phyloP scores from a whole-genome alignment of 495 filamentous ascomycete species.

The Neohortaea acidophila region DNA sequence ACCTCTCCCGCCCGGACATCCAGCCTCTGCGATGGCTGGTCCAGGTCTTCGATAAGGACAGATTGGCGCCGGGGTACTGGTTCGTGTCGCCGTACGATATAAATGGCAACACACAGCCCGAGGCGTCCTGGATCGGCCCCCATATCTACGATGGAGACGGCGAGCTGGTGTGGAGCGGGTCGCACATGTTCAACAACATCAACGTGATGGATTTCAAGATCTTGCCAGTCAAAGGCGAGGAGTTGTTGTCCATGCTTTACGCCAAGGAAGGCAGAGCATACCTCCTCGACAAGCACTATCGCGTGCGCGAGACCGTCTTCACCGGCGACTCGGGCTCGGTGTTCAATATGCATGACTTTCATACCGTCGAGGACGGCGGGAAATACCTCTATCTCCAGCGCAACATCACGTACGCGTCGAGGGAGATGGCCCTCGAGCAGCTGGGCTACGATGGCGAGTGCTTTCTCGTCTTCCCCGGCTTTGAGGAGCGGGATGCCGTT shows the following conservation, averaged over 20 bases:
- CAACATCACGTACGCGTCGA: background rate
- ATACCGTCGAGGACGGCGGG: background rate
- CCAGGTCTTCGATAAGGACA: background rate
- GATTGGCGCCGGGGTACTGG: conserved; percentile 1
- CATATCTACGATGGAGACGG: conserved; percentile 4
- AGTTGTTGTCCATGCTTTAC: background rate
- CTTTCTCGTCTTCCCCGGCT: conserved; percentile 2
- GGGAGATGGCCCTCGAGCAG: background rate
- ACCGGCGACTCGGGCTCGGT: background rate
- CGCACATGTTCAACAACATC: conserved; percentile 1
- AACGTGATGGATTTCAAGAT: conserved; percentile 1
- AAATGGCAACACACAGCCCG: background rate
- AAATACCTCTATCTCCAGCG: background rate
- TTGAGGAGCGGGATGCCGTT: conserved; percentile 3
- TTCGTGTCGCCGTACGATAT: conserved; percentile 1
- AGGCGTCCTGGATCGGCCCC: conserved; percentile 2
- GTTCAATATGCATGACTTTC: conserved; percentile 8
- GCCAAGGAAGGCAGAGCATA: background rate
- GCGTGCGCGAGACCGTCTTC: conserved; percentile 1
- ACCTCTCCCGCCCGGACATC: conserved; percentile 1
- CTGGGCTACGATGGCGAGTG: conserved; percentile 2
- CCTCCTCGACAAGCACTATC: conserved; percentile 5
- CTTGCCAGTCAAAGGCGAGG: background rate
- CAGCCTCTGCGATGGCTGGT: background rate
- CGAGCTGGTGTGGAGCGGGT: conserved; percentile 6